Evolutionary conservation across 2,329 filamentous ascomycete species (phyloP), one percentile per base, ranked within the genome.

Genomic region (Metarhizium anisopliae): DNA sequence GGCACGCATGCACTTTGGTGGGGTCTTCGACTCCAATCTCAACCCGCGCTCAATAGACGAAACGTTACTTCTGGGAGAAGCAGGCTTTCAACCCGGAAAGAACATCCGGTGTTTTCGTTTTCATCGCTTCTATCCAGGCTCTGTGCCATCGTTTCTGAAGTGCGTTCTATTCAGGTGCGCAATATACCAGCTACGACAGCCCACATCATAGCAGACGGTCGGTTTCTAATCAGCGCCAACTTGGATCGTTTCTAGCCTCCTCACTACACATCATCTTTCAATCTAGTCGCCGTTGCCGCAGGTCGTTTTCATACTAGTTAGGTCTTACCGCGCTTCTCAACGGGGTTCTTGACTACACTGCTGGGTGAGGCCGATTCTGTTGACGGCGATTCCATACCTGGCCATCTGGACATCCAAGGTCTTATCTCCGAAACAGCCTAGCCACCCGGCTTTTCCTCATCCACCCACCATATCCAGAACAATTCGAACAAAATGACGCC

Each of bases 401-500:
- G 18, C 18, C 16, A 25, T 13, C 18, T 25, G 18, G n/a, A 32
- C n/a, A 32, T 49, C 45, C 45, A 25, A 29, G 25, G 25, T 35
- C 43, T 25, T 50, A 20, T 30, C 6, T 50, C 36, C 29, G 29
- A 43, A 50, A 14, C n/a, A 30, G 10, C 2, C 10, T 49, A 7
- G 20, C 13, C 25, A 29, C 20, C 13, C 14, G 20, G 18, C 45
- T n/a, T 47, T 25, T 25, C 25, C 43, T 25, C 43, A 35, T 35
- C 10, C 6, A 45, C 11, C 4, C 42, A 20, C 18, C 42, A 20
- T 4, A 11, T 51, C 43, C 20, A 43, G 13, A 7, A 25, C 29
- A 47, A 47, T 25, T 18, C 25, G 16, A 43, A 25, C 20, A 40
- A 55, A 59, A 90, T 90, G 87, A 84, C 85, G 58, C 87, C 87